Evolutionary conservation across 2,329 filamentous ascomycete genomes (phyloP), one percentile per base, ranked within the genome.

Genomic region (Fusarium sp.): DNA sequence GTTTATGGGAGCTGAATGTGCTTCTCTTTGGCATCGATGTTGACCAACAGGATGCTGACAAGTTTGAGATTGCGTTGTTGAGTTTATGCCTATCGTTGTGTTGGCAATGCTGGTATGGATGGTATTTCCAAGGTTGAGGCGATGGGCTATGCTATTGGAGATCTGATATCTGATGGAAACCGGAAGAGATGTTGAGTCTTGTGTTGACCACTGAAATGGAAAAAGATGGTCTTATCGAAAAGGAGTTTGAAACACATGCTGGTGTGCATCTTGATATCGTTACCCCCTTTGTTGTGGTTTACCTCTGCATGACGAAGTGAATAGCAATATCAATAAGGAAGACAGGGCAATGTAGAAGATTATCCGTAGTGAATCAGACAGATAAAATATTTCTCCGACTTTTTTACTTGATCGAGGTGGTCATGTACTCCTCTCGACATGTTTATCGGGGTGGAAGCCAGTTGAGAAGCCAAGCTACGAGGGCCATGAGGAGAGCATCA

Each of bases 401-500:
- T 39, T 39, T 8, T 10, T n/a, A 39, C 18, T 9, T 3, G 37
- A n/a, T 39, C 37, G 18, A n/a, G 37, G 18, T 41, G 16, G 8
- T 10, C 8, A 39, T 39, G 16, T 10, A n/a, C 8, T 39, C 9
- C 18, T 39, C 3, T 18, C 16, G 16, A 39, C 14, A 6, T n/a
- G 14, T 8, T 39, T 39, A 10, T 39, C 6, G 18, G 78, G 76
- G 52, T 79, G 77, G 77, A 69, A 79, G 77, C 69, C 62, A 68
- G 65, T 79, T 79, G 66, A 79, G 76, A 2, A 80, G 75, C 13
- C 80, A 20, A 1, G 72, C 68, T 29, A 79, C 78, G n/a, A 78
- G 37, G 9, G 70, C 54, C 83, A 85, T 85, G 7, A 83, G 77
- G 11, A 78, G 16, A 3, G 82, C 82, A 68, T 85, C 83, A 24